These are phyloP conservation scores for Colletotrichum chlorophyti DNA, from an alignment of 2,329 filamentous ascomycete genomes.

Conservation along the genomic window DNA sequence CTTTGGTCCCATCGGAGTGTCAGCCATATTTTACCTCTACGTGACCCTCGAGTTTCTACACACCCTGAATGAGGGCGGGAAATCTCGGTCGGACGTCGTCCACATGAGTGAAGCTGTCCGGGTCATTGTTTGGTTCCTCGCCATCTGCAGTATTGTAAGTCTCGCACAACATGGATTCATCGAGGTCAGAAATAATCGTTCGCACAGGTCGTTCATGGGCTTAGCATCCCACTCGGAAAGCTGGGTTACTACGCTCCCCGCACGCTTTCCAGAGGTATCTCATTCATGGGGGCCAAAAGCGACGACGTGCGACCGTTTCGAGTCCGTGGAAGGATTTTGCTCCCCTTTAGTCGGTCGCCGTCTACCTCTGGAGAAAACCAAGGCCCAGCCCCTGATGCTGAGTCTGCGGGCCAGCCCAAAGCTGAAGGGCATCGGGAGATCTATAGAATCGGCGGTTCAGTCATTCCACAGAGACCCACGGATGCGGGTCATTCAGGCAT, in stretches of 20 bases:
- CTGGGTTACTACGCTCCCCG: slow-evolving; percentile 68
- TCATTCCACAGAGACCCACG: slow-evolving; percentile 36
- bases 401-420: slow-evolving; percentile 15
- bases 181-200: slow-evolving; percentile 21
- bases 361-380: slow-evolving; percentile 7
- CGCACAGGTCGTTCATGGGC: slow-evolving; percentile 74
- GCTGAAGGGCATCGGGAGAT: slow-evolving; percentile 32
- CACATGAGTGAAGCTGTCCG: slow-evolving; percentile 70
- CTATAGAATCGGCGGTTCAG: slow-evolving; percentile 49
- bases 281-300: slow-evolving; percentile 31
- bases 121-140: slow-evolving; percentile 85
- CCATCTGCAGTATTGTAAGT: slow-evolving; percentile 82
- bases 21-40: slow-evolving; percentile 89
- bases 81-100: slow-evolving; percentile 69
- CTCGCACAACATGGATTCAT: background rate
- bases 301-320: slow-evolving; percentile 34
- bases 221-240: slow-evolving; percentile 81
- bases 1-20: slow-evolving; percentile 91
- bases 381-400: background rate
- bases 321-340: slow-evolving; percentile 38
- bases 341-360: slow-evolving; percentile 30
- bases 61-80: slow-evolving; percentile 62
- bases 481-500: background rate
- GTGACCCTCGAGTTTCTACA: slow-evolving; percentile 78
- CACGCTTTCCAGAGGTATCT: slow-evolving; percentile 54